Base-by-base conservation (phyloP, 1,284 basidiomycete genomes). In the Exobasidium cylindrosporum region DNA sequence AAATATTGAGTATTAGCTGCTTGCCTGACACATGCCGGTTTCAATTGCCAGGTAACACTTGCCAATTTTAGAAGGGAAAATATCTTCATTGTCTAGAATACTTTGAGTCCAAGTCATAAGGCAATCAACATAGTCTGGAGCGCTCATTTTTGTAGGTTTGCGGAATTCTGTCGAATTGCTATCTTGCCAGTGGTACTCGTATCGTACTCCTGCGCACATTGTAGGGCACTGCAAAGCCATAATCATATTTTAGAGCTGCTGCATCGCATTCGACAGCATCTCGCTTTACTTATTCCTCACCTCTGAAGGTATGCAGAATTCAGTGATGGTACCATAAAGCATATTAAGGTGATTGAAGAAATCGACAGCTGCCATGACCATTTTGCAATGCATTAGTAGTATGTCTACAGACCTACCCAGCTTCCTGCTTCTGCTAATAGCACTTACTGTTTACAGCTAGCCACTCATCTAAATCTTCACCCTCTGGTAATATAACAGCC, bases 51-150 rank as follows among this genome's bases (percentile, higher is more conserved):
- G 29, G 32, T 23, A 4, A 1, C 29, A 61, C 58, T 52, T 31
- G 89, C 93, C 95, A 68, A 97, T 92, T 81, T 90, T 91, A 81
- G 92, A 93, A 1, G 96, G 96, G 81, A 99, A 99, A 54, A 94
- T 83, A 50, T 84, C 84, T 76, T 96, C 93, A 79, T 98, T 92
- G 79, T 98, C 96, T 53, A 99, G 84, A 60, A 96, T 85, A 50
- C 84, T 85, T 81, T 99, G 96, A 6, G 92, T 89, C 96, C 96
- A 99, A 80, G 94, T 97, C 93, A 99, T 97, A 62, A 99, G 84
- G 24, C 92, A 91, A 78, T 99, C 96, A 59, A 98, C 94, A 79
- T 99, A 99, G 63, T 96, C 93, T 1, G 80, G 74, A 32, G 77
- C 77, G 26, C 73, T 73, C 64, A 79, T 70, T 56, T 72, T 72